Percentiles rank a stretch among this genome's conserved stretches.
Conservation (phyloP, 2,329 filamentous ascomycete species). For the Polytolypa hystricis region DNA sequence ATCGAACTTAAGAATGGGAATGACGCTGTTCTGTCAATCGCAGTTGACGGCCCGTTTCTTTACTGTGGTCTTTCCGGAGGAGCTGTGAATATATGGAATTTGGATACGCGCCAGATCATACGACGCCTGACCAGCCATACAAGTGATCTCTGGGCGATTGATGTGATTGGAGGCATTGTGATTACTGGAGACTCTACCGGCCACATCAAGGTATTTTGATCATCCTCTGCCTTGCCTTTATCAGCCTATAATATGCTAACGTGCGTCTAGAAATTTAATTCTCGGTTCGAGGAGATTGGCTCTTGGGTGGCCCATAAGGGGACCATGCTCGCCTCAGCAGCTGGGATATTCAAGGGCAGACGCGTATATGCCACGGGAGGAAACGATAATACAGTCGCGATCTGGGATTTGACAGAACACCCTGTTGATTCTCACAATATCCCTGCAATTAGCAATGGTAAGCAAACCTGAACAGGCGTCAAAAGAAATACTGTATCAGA, state of each 20-base stretch:
- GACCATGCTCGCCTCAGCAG: slow-evolving; percentile 74
- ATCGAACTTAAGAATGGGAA: slow-evolving; percentile 53
- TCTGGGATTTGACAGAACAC: slow-evolving; percentile 68
- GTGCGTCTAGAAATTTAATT: slow-evolving; percentile 52
- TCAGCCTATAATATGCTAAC: slow-evolving; percentile 7
- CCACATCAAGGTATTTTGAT: slow-evolving; percentile 59
- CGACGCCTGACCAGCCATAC: slow-evolving; percentile 72
- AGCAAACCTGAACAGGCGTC: too few species aligned
- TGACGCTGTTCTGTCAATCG: slow-evolving; percentile 62
- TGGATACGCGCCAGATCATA: slow-evolving; percentile 84
- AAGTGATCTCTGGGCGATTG: slow-evolving; percentile 74
- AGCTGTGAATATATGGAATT: slow-evolving; percentile 88
- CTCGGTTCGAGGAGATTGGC: slow-evolving; percentile 69
- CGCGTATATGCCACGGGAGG: slow-evolving; percentile 90
- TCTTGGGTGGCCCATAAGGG: slow-evolving; percentile 77
- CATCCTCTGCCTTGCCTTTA: background rate
- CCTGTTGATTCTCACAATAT: slow-evolving; percentile 34
- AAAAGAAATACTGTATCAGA: background rate
- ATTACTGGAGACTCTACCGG: slow-evolving; percentile 87
- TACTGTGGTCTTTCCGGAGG: slow-evolving; percentile 84
- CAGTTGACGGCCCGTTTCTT: slow-evolving; percentile 80
- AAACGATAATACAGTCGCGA: slow-evolving; percentile 77
- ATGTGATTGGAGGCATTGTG: slow-evolving; percentile 72
- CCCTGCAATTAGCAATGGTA: slow-evolving; percentile 48
- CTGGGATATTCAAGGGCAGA: slow-evolving; percentile 56